Conservation (phyloP, 2,329 filamentous ascomycete species). For the Trichothecium roseum region DNA sequence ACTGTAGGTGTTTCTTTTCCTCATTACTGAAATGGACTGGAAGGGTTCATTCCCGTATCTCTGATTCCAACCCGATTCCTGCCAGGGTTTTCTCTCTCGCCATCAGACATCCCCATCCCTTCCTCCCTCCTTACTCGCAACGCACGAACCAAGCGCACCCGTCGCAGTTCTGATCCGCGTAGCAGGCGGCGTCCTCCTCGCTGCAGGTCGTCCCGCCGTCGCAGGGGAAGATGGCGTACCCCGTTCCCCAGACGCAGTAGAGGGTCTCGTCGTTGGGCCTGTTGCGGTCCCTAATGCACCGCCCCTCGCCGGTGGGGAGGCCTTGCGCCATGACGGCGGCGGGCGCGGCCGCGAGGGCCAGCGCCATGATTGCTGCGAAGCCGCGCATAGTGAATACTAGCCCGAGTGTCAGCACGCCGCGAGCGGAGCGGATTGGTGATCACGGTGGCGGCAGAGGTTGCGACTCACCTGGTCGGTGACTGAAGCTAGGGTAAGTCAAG, state of each 20-base stretch:
- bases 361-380: slow-evolving; percentile 13
- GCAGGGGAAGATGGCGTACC: neutral
- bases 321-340: neutral
- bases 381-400: slow-evolving; percentile 14
- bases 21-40: too few species aligned
- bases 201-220: neutral
- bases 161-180: neutral
- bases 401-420: too few species aligned
- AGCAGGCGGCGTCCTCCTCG: slow-evolving; percentile 1
- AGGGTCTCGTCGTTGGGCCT: slow-evolving; percentile 1
- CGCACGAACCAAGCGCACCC: slow-evolving; percentile 1
- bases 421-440: too few species aligned
- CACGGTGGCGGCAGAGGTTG: too few species aligned
- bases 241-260: slow-evolving; percentile 1
- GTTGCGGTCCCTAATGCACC: neutral
- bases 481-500: too few species aligned
- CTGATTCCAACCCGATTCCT: too few species aligned
- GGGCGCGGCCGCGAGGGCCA: slow-evolving; percentile 15
- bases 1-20: too few species aligned
- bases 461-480: too few species aligned
- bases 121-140: neutral
- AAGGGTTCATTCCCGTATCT: too few species aligned
- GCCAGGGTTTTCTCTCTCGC: too few species aligned
- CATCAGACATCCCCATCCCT: neutral
- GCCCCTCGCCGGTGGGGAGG: neutral